phyloP scores from a whole-genome alignment of 352 stramenopile species.

The Pythium graminicola region DNA sequence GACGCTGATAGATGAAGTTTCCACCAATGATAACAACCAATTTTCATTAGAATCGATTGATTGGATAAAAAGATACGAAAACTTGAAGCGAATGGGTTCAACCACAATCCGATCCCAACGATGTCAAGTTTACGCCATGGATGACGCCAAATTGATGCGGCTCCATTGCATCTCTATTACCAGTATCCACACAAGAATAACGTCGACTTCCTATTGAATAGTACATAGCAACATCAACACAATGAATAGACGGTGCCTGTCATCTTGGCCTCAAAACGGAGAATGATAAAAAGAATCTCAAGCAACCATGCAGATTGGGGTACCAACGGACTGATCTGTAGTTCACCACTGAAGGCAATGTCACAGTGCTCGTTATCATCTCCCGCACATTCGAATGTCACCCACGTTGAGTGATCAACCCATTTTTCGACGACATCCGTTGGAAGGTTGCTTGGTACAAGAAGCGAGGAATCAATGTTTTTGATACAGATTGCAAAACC shows the following conservation, averaged over 20 bases:
- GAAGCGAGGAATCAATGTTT: conserved; percentile 2
- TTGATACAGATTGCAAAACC: conserved; percentile 11
- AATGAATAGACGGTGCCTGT: conserved; percentile 14
- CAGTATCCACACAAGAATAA: too few relatives aligned
- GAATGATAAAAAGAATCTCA: conserved; percentile 19
- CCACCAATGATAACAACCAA: too few relatives aligned
- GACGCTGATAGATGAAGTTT: too few relatives aligned
- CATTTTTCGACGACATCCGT: conserved; percentile 13
- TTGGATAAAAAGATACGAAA: too few relatives aligned
- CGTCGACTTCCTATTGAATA: too few relatives aligned
- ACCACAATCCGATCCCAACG: too few relatives aligned
- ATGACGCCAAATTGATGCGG: too few relatives aligned
- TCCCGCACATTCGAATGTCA: conserved; percentile 12
- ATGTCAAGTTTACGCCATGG: too few relatives aligned
- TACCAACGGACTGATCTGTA: conserved; percentile 11
- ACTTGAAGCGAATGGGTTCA: too few relatives aligned
- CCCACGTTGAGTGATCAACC: conserved; percentile 20
- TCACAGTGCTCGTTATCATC: conserved; percentile 11
- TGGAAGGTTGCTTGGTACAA: conserved; percentile 8
- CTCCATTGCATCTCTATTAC: too few relatives aligned
- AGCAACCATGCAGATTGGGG: conserved; percentile 15
- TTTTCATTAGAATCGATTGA: too few relatives aligned
- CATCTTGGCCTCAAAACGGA: conserved; percentile 16
- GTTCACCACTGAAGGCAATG: conserved; percentile 20
- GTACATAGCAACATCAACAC: conserved; percentile 2